Conservation (phyloP, 352 stramenopile species). For the Globisporangium alternatum region DNA sequence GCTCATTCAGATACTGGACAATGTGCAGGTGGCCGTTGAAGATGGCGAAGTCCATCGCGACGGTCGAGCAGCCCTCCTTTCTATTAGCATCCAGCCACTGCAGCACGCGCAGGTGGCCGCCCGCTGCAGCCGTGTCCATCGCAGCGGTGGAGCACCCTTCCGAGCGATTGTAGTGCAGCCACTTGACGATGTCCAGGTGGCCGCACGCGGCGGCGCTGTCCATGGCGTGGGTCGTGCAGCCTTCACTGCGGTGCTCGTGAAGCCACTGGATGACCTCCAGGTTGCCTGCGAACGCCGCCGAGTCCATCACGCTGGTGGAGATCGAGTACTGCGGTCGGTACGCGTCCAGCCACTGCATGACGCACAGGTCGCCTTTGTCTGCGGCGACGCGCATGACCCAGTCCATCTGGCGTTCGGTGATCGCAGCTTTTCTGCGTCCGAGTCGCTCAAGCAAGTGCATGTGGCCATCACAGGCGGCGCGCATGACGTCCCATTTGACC, state of each 20-base stretch:
- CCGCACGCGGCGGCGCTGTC: slow-evolving; percentile 51
- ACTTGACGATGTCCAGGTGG: slow-evolving; percentile 52
- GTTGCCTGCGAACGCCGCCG: slow-evolving; percentile 57
- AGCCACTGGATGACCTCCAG: slow-evolving; percentile 56
- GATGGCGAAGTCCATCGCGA: slow-evolving; percentile 20
- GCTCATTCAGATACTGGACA: slow-evolving; percentile 22
- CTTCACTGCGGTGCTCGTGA: slow-evolving; percentile 48
- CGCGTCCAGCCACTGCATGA: slow-evolving; percentile 37
- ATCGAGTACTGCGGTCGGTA: slow-evolving; percentile 30
- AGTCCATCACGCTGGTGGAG: slow-evolving; percentile 59
- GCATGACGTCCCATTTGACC: slow-evolving; percentile 4
- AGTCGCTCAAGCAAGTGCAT: slow-evolving; percentile 12
- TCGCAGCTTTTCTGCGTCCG: not conserved
- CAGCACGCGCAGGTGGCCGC: slow-evolving; percentile 51
- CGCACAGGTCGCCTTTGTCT: slow-evolving; percentile 32
- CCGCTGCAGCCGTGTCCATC: slow-evolving; percentile 57
- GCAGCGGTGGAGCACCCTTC: slow-evolving; percentile 60
- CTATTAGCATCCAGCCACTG: slow-evolving; percentile 54
- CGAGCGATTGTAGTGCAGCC: slow-evolving; percentile 46
- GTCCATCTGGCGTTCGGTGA: slow-evolving; percentile 13
- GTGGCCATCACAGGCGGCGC: slow-evolving; percentile 11
- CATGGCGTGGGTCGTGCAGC: slow-evolving; percentile 60
- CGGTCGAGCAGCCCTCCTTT: slow-evolving; percentile 42
- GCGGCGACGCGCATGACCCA: slow-evolving; percentile 37
- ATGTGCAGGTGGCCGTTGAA: slow-evolving; percentile 24